Evolutionary conservation across 2,329 filamentous ascomycete species (phyloP), one percentile per base, ranked within the genome.

Genomic region (Cercospora brassicicola): DNA sequence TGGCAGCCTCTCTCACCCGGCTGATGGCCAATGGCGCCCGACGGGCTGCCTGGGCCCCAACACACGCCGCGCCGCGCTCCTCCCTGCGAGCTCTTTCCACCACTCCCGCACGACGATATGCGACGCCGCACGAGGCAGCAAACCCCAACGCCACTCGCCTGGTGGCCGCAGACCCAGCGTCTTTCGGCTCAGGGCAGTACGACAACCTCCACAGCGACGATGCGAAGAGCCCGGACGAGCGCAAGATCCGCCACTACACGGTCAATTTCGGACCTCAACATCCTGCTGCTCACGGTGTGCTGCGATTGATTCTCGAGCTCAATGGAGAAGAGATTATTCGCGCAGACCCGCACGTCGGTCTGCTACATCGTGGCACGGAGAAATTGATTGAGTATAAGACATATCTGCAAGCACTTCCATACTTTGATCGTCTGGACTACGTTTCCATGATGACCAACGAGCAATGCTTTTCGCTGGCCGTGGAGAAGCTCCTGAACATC

Each of bases 361-460:
- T 99, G 81, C 88, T 99, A 78, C 95, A 99, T 82, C 90, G 95
- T 77, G 95, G 95, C 75, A 99, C 95, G 71, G 95, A 99, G 87
- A 99, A 99, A 88, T 89, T 99, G 83, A 98, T 98, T 83, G 95
- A 99, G 86, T 99, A 99, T 88, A 97, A 97, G 87, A 97, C 94
- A 76, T 99, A 99, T 80, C 88, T 98, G 78, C 95, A 99, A 86
- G 95, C 95, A 67, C 86, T 99, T 79, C 95, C 95, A 66, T 99
- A 99, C 86, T 99, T 99, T 80, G 95, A 99, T 84, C 93, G 95
- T 76, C 87, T 99, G 81, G 95, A 99, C 83, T 99, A 99, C 82
- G 94, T 97, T 75, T 97, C 93, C 77, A 99, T 99, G 96, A 99
- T 99, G 95, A 99, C 95, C 78, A 99, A 99, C 82, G 95, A 99